These are phyloP conservation scores for Phialocephala subalpina DNA, from an alignment of 2,329 filamentous ascomycete species.

Conservation along the genomic window DNA sequence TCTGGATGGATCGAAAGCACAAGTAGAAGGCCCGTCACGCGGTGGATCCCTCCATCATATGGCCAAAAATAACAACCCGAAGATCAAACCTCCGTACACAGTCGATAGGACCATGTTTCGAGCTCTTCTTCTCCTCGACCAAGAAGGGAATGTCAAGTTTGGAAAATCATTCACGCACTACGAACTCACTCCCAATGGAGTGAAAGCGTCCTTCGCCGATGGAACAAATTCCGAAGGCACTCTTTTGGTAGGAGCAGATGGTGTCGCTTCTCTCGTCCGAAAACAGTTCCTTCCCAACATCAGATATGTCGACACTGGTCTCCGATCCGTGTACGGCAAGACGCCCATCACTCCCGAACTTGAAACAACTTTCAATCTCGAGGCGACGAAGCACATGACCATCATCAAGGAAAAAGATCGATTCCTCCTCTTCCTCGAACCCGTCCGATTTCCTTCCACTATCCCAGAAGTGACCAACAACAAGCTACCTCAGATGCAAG, in stretches of 20 bases:
- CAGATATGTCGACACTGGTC: conserved; percentile 47
- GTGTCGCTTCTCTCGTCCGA: conserved; percentile 46
- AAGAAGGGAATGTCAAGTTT: conserved; percentile 44
- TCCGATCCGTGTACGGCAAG: conserved; percentile 50
- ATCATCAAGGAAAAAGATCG: conserved; percentile 32
- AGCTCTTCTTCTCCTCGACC: conserved; percentile 42
- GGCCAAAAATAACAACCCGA: background rate
- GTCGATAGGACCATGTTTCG: conserved; percentile 47
- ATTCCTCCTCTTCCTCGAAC: conserved; percentile 38
- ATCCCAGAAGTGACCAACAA: conserved; percentile 8
- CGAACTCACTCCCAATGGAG: conserved; percentile 21
- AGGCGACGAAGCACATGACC: conserved; percentile 39
- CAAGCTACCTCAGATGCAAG: conserved; percentile 7
- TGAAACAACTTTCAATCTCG: conserved; percentile 25
- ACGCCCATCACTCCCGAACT: conserved; percentile 45
- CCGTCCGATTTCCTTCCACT: conserved; percentile 34
- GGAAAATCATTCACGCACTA: conserved; percentile 43
- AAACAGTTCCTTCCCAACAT: conserved; percentile 48
- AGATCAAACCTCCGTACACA: conserved; percentile 33
- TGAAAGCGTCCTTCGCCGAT: conserved; percentile 46
- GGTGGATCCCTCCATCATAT: background rate
- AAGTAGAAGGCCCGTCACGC: conserved; percentile 2
- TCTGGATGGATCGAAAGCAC: conserved; percentile 19
- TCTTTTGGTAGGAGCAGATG: conserved; percentile 51
- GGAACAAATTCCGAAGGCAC: conserved; percentile 43